These are phyloP conservation scores for Hanseniaspora clermontiae DNA, from an alignment of 805 yeast species.

Conservation along the genomic window DNA sequence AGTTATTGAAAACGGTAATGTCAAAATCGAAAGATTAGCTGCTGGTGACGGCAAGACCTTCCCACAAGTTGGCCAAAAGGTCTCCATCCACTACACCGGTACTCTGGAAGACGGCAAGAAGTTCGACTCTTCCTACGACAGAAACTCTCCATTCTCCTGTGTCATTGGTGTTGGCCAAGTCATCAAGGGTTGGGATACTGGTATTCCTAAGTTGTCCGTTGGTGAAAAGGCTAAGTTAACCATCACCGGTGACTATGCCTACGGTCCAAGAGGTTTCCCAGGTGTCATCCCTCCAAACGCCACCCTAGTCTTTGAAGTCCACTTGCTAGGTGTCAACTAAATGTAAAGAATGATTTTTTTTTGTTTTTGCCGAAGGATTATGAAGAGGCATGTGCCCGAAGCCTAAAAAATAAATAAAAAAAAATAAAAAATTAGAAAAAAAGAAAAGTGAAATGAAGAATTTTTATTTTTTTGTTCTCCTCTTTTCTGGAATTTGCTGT, in stretches of 20 bases:
- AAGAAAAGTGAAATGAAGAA: not conserved
- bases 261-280: constrained; percentile 91
- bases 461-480: not conserved
- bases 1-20: constrained; percentile 29
- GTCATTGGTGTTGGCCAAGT: constrained; percentile 92
- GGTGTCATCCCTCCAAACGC: constrained; percentile 95
- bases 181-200: constrained; percentile 93
- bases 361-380: too few relatives aligned
- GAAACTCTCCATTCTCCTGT: constrained; percentile 92
- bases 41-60: constrained; percentile 74
- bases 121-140: constrained; percentile 89
- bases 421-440: not conserved
- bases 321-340: constrained; percentile 40
- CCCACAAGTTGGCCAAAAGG: constrained; percentile 79
- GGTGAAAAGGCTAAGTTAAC: constrained; percentile 90
- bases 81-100: constrained; percentile 92
- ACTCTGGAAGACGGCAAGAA: constrained; percentile 90
- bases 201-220: constrained; percentile 78
- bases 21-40: constrained; percentile 27
- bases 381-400: too few relatives aligned
- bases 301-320: constrained; percentile 77
- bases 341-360: not conserved
- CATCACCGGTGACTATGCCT: constrained; percentile 86
- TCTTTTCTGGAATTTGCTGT: too few relatives aligned
- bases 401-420: not conserved